A percentile compares a stretch with the other conserved stretches of the same genome.
phyloP scores from a whole-genome alignment of 2,329 filamentous ascomycete genomes.

The Celoporthe dispersa region DNA sequence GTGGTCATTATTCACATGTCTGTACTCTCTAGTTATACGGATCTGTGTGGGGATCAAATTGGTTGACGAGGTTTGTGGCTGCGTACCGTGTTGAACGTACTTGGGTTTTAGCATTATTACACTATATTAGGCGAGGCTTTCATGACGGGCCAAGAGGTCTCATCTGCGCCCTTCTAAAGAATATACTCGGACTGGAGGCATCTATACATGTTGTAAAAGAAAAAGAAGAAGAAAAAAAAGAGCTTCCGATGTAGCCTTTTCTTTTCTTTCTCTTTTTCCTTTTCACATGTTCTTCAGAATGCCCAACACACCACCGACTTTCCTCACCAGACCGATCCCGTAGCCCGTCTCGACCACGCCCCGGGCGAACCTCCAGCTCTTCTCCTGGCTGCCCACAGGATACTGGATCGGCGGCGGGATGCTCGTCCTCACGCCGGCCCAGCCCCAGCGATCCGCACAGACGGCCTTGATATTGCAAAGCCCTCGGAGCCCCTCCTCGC shows the following conservation, averaged over 20 bases:
- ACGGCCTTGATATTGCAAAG: slow-evolving; percentile 89
- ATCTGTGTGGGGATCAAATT: too few relatives aligned
- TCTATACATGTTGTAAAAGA: not conserved
- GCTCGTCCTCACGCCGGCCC: slow-evolving; percentile 68
- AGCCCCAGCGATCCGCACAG: slow-evolving; percentile 72
- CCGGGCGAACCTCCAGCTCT: slow-evolving; percentile 68
- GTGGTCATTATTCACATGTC: not conserved
- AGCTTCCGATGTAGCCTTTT: too few relatives aligned
- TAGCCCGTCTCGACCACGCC: slow-evolving; percentile 67
- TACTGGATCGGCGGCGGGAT: slow-evolving; percentile 85
- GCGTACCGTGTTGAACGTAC: not conserved
- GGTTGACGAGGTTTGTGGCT: not conserved
- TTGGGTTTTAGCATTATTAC: too few relatives aligned
- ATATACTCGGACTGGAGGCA: too few relatives aligned
- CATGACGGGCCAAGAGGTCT: not conserved
- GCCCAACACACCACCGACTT: slow-evolving; percentile 34
- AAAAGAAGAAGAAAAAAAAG: too few relatives aligned
- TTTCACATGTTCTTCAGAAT: slow-evolving; percentile 36
- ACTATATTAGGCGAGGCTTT: not conserved
- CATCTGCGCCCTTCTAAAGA: not conserved
- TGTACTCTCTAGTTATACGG: not conserved
- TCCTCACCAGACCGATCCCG: slow-evolving; percentile 41
- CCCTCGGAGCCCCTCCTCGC: slow-evolving; percentile 81
- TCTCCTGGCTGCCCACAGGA: slow-evolving; percentile 69
- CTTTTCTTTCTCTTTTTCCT: too few relatives aligned